Base-by-base conservation (phyloP, 768 basidiomycete genomes). In the Rhodotorula babjevae region DNA sequence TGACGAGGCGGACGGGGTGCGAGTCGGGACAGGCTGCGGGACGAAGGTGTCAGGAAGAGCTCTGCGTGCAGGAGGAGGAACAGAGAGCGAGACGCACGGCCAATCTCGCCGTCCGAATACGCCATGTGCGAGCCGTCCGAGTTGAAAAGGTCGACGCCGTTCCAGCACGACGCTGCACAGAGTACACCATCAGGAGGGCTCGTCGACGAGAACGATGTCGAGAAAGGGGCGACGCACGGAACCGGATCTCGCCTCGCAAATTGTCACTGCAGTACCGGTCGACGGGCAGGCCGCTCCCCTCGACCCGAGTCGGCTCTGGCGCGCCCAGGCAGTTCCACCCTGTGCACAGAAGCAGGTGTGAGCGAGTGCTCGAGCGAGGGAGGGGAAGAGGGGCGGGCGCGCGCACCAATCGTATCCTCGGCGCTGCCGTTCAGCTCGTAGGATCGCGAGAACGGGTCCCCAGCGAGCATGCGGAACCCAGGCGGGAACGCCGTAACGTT, bases 41-140 rank as follows among this genome's bases (percentile, higher is more conserved):
- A 36, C 36, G n/a, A 36, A 31, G n/a, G 29, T 8, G 29, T 25
- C 21, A 21, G 11, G n/a, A n/a, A n/a, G n/a, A n/a, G n/a, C n/a
- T n/a, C n/a, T n/a, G n/a, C n/a, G n/a, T n/a, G n/a, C n/a, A 52
- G 27, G 50, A n/a, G 50, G 29, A 29, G 29, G 31, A 12, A 33
- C 5, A 16, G 31, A 31, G 16, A 3, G 29, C 10, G 16, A 14
- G n/a, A 29, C 31, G 19, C 29, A 56, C 65, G 68, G 6, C 75
- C 75, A 12, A 62, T 46, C 42, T 72, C 70, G 16, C 65, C 63
- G 31, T 31, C 29, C n/a, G 55, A 79, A 55, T 79, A 83, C 0
- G 82, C 80, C 78, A 83, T 81, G 76, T 83, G 82, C 0, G 79
- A 79, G 61, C 68, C 69, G 73, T 83, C 82, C 42, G 80, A 76